Conservation (phyloP, 768 basidiomycete species). For the Tricholoma matsutake region DNA sequence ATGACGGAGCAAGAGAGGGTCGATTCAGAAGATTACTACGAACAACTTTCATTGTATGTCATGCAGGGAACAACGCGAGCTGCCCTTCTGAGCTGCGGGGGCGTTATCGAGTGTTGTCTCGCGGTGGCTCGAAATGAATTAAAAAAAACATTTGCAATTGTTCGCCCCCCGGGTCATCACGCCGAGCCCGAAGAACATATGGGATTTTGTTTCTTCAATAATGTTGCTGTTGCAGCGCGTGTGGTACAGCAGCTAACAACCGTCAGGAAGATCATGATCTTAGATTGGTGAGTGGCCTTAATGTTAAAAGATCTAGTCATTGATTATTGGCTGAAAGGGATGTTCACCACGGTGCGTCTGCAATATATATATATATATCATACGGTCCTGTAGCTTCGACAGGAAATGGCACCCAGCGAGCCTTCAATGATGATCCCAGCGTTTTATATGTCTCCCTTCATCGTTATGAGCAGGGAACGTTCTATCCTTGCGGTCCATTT, state of each 20-base stretch:
- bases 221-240: conserved; percentile 88
- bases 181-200: conserved; percentile 97
- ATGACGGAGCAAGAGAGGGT: conserved; percentile 73
- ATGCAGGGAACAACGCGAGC: conserved; percentile 80
- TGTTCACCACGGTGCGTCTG: conserved; percentile 70
- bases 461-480: conserved; percentile 87
- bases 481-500: conserved; percentile 92
- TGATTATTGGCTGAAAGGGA: conserved; percentile 48
- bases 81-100: conserved; percentile 88
- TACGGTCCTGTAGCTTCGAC: conserved; percentile 6
- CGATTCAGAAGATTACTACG: conserved; percentile 80
- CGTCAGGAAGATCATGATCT: conserved; percentile 80
- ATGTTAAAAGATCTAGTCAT: conserved; percentile 3
- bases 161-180: conserved; percentile 96
- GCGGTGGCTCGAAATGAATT: conserved; percentile 80
- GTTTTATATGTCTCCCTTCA: conserved; percentile 95
- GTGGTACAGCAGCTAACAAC: conserved; percentile 70
- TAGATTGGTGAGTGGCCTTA: conserved; percentile 78
- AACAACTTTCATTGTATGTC: conserved; percentile 90
- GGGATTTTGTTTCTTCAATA: conserved; percentile 99
- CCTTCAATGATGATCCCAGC: conserved; percentile 89
- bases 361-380: background rate
- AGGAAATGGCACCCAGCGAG: conserved; percentile 97
- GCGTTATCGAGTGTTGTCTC: conserved; percentile 87
- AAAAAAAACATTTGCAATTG: conserved; percentile 89